Conservation (phyloP, 805 yeast species). For the Pichia exigua region DNA sequence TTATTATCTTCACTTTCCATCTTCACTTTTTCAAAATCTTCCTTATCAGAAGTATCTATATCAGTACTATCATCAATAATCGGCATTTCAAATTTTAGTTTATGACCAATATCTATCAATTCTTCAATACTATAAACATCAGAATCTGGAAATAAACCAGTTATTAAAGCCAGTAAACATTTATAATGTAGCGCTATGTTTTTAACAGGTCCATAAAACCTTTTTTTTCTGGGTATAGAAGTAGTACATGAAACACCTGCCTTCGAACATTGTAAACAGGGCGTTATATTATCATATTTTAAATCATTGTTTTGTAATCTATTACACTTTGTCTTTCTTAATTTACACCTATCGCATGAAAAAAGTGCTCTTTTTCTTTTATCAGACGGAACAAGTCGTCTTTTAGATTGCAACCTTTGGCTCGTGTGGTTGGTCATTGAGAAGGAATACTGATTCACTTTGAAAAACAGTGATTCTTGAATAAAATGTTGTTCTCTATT, state of each 20-base stretch:
- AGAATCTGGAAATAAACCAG: conserved; percentile 36
- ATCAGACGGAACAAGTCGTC: conserved; percentile 32
- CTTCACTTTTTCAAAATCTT: conserved; percentile 3
- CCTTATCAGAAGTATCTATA: conserved; percentile 2
- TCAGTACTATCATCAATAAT: conserved; percentile 15
- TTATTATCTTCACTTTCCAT: background rate
- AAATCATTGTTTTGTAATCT: conserved; percentile 28
- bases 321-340: conserved; percentile 36
- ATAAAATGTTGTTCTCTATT: too few species aligned
- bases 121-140: conserved; percentile 38
- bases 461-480: too few species aligned
- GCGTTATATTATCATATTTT: conserved; percentile 31
- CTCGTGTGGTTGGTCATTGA: background rate
- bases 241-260: conserved; percentile 35
- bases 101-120: conserved; percentile 31
- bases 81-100: conserved; percentile 31
- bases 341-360: conserved; percentile 40
- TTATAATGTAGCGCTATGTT: conserved; percentile 37
- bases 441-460: background rate
- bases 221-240: conserved; percentile 34
- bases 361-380: conserved; percentile 35
- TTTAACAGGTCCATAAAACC: conserved; percentile 35
- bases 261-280: conserved; percentile 33
- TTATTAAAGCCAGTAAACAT: conserved; percentile 31
- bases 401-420: conserved; percentile 19